Evolutionary conservation across 164 flowering plant species (phyloP).

Genomic region (Cinnamomum micranthum): DNA sequence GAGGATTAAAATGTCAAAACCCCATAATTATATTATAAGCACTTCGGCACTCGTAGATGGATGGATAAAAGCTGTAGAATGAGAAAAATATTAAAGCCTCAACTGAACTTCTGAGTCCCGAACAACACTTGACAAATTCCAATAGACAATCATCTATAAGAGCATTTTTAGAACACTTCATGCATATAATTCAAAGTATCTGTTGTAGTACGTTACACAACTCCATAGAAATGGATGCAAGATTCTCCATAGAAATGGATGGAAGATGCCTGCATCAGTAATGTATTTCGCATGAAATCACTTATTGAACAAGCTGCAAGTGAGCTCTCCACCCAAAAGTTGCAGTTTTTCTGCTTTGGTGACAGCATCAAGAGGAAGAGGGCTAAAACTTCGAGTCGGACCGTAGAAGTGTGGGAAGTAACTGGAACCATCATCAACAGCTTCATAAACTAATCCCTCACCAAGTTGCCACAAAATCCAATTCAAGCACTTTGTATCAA

Average conservation of each 20-base stretch:
- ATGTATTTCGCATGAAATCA: neutral
- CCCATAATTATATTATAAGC: too few relatives aligned
- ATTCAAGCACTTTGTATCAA: neutral
- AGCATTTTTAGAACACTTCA: neutral
- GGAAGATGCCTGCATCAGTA: neutral
- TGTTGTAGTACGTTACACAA: neutral
- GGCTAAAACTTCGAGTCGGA: slow-evolving; percentile 61
- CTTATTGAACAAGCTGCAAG: slow-evolving; percentile 41
- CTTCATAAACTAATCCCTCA: slow-evolving; percentile 83
- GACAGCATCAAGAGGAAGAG: slow-evolving; percentile 66
- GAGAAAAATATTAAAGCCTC: too few relatives aligned
- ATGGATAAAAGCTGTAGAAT: too few relatives aligned
- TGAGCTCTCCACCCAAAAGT: slow-evolving; percentile 41
- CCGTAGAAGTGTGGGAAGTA: slow-evolving; percentile 90
- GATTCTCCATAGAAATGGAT: neutral
- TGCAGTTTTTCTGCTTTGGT: slow-evolving; percentile 59
- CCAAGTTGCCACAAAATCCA: slow-evolving; percentile 58
- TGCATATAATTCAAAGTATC: neutral
- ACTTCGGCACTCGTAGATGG: too few relatives aligned
- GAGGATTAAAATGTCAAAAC: too few relatives aligned
- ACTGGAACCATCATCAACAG: slow-evolving; percentile 46
- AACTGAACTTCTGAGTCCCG: too few relatives aligned
- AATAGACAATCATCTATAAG: too few relatives aligned
- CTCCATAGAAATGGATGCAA: neutral
- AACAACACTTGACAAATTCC: too few relatives aligned